A percentile compares a stretch with the other conserved stretches of the same genome.
Conservation (phyloP, 306 rosid genomes). For the Begonia loranthoides region DNA sequence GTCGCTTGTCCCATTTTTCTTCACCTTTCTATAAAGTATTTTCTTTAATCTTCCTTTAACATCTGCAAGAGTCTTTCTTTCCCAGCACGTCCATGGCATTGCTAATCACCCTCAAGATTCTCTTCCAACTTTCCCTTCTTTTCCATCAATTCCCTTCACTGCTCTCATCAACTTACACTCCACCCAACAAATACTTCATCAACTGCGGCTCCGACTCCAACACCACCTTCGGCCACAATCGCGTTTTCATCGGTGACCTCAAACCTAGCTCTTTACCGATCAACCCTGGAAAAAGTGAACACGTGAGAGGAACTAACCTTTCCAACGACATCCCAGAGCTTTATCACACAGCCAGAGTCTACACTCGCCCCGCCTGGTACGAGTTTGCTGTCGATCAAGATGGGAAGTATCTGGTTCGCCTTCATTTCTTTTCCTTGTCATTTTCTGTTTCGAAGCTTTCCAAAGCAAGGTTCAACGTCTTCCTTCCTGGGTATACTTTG, state of each 20-base stretch:
- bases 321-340: conserved; percentile 1
- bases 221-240: not conserved
- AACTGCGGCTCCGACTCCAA: conserved; percentile 7
- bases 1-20: no score
- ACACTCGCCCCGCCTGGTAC: conserved; percentile 10
- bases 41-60: no score
- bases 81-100: not conserved
- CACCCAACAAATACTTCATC: conserved; percentile 2
- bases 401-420: conserved; percentile 11
- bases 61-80: no score
- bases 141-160: not conserved
- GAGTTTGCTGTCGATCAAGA: not conserved
- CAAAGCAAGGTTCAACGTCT: conserved; percentile 8
- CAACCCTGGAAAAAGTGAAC: conserved; percentile 4
- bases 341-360: conserved; percentile 10
- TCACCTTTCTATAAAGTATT: no score
- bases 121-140: conserved; percentile 1
- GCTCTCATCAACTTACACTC: not conserved
- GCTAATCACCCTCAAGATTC: not conserved
- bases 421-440: conserved; percentile 9
- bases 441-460: no score
- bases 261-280: conserved; percentile 1
- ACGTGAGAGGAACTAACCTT: not conserved
- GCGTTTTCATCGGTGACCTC: conserved; percentile 7
- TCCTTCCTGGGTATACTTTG: not conserved